These are phyloP conservation scores for Citrullus colocynthis DNA, from an alignment of 306 rosid genomes.

Conservation along the genomic window DNA sequence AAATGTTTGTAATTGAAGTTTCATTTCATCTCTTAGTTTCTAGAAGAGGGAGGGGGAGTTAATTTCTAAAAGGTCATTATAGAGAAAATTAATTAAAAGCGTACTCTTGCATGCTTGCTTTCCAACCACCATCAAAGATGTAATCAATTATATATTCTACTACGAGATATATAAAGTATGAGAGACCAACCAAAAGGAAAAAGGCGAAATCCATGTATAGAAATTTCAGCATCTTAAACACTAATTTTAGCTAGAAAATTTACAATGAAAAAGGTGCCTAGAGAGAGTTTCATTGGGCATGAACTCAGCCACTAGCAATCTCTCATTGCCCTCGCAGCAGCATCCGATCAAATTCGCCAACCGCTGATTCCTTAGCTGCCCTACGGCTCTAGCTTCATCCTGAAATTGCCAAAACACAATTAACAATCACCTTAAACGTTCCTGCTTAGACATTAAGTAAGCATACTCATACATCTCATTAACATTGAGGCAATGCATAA, in stretches of 20 bases:
- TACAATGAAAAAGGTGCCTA: slow-evolving; percentile 91
- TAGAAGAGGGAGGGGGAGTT: not conserved
- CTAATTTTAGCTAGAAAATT: slow-evolving; percentile 7
- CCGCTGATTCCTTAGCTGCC: slow-evolving; percentile 61
- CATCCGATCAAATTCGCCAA: slow-evolving; percentile 83
- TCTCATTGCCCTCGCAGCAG: slow-evolving; percentile 88
- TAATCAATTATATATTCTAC: not conserved
- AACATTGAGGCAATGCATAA: not conserved
- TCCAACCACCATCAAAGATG: not conserved
- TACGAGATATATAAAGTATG: not conserved
- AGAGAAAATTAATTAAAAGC: not conserved
- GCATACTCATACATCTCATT: not conserved
- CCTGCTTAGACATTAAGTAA: not conserved
- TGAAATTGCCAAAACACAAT: slow-evolving; percentile 15
- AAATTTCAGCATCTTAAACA: not conserved
- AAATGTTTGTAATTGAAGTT: not conserved
- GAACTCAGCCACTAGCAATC: slow-evolving; percentile 87
- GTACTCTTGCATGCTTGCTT: not conserved
- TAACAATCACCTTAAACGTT: slow-evolving; percentile 2
- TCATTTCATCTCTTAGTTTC: not conserved
- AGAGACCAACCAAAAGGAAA: not conserved
- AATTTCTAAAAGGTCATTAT: not conserved
- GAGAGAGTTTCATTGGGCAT: slow-evolving; percentile 97
- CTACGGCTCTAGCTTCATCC: slow-evolving; percentile 92
- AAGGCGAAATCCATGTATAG: not conserved